Conservation (phyloP, 1,284 basidiomycete genomes). For the Apiotrichum laibachii region DNA sequence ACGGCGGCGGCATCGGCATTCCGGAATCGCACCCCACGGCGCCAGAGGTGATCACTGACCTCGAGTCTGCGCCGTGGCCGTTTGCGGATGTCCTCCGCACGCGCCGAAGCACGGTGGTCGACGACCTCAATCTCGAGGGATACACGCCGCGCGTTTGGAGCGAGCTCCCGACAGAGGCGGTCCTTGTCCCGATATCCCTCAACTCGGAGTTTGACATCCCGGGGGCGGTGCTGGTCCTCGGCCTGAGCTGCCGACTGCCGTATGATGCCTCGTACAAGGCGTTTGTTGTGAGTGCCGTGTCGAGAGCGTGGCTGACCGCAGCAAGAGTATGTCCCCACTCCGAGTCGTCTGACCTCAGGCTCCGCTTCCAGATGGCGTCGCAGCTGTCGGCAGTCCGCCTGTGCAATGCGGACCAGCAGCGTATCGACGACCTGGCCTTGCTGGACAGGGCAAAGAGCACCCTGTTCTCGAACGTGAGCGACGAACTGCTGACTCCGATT, state of each 20-base stretch:
- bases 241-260: slow-evolving; percentile 44
- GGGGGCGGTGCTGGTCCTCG: slow-evolving; percentile 48
- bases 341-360: slow-evolving; percentile 3
- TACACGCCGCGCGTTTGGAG: slow-evolving; percentile 48
- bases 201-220: slow-evolving; percentile 29
- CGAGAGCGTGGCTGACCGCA: not conserved
- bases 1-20: slow-evolving; percentile 41
- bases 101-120: slow-evolving; percentile 36
- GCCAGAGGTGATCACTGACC: slow-evolving; percentile 8
- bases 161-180: slow-evolving; percentile 44
- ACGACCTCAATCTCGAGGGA: slow-evolving; percentile 43
- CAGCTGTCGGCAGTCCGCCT: not conserved
- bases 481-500: slow-evolving; percentile 51
- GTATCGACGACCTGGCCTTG: slow-evolving; percentile 49
- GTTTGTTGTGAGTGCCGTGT: slow-evolving; percentile 35
- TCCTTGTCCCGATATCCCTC: slow-evolving; percentile 50
- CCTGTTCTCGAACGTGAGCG: slow-evolving; percentile 47
- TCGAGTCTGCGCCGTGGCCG: no score
- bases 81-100: not conserved
- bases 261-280: slow-evolving; percentile 49
- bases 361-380: not conserved
- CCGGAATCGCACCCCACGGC: slow-evolving; percentile 40
- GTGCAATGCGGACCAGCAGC: slow-evolving; percentile 26
- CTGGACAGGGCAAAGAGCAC: slow-evolving; percentile 50
- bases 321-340: not conserved